Base-by-base conservation (phyloP, 169 alveolate species). In the Plasmodium vivax region DNA sequence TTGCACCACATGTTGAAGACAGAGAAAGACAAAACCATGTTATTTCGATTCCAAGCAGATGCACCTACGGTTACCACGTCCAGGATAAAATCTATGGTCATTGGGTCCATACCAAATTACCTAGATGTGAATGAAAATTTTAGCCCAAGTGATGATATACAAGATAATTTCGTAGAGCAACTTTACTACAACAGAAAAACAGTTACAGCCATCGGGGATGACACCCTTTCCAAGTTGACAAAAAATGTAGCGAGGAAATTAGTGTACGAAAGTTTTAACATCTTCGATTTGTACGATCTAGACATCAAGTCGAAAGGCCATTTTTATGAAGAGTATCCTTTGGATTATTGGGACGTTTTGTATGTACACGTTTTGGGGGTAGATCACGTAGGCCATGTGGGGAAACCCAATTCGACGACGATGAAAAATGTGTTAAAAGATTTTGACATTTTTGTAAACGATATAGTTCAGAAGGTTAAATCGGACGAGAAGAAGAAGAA, bases 321-420 rank as follows among this genome's bases (percentile, higher is more conserved):
- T 58, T 90, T 90, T 80, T 90, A 90, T 79, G 84, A 80, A 62
- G 94, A 90, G 47, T 90, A 90, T 62, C 19, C 68, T 3, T 62
- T 45, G 73, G 73, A 80, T 62, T 27, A 72, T 27, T 96, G 96
- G 88, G 96, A 93, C 72, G 1, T 92, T 6, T 27, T 92, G 54
- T 82, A 90, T 41, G 51, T 94, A 32, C 97, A 96, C 74, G 47
- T 96, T 81, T 93, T 96, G 41, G 97, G 93, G 62, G 95, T 95
- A 36, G 97, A 96, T 82, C 97, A 96, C 94, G 79, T 95, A 83
- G 96, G 96, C 2, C 97, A 96, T 90, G 73, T 84, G 27, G 93
- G 95, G 51, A 83, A 83, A 45, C 88, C 95, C 12, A 82, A 91
- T 62, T 93, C 94, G 19, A 47, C 85, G 45, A 82, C 9, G 9